phyloP scores from a whole-genome alignment of 176 grass and related monocot species.

The Oropetium thomaeum region DNA sequence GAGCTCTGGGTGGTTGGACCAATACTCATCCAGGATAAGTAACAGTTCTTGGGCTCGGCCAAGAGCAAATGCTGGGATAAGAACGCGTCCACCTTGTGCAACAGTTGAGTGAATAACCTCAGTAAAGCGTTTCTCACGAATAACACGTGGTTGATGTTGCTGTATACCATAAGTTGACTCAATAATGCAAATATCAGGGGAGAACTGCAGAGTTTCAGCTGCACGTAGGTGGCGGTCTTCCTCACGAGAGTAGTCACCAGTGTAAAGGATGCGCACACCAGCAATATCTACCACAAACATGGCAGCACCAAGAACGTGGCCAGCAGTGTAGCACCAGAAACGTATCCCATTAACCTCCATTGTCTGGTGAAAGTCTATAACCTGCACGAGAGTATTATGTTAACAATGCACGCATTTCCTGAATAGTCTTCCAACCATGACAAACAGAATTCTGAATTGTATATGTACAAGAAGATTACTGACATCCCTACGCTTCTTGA shows the following conservation, averaged over 20 bases:
- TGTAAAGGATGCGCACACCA: slow-evolving; percentile 83
- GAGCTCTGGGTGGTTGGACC: slow-evolving; percentile 87
- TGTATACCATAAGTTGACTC: slow-evolving; percentile 92
- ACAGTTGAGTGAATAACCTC: slow-evolving; percentile 83
- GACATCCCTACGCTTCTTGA: background rate
- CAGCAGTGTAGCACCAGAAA: slow-evolving; percentile 99
- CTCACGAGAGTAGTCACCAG: slow-evolving; percentile 90
- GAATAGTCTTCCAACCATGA: background rate
- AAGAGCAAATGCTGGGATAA: slow-evolving; percentile 93
- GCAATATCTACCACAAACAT: slow-evolving; percentile 99
- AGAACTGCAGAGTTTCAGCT: slow-evolving; percentile 83
- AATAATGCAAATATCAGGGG: slow-evolving; percentile 90
- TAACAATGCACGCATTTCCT: background rate
- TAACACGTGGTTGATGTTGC: slow-evolving; percentile 68
- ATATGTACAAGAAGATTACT: background rate
- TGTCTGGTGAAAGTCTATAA: slow-evolving; percentile 97
- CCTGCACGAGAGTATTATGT: slow-evolving; percentile 41
- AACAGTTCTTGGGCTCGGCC: slow-evolving; percentile 89
- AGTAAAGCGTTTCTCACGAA: slow-evolving; percentile 89
- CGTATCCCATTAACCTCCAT: slow-evolving; percentile 94
- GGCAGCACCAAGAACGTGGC: slow-evolving; percentile 91
- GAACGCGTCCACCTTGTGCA: slow-evolving; percentile 72
- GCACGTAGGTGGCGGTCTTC: slow-evolving; percentile 87
- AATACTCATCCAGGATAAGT: slow-evolving; percentile 95
- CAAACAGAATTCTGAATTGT: background rate